Base-by-base conservation (phyloP, 179 eudicot species). In the Nepenthes alata region DNA sequence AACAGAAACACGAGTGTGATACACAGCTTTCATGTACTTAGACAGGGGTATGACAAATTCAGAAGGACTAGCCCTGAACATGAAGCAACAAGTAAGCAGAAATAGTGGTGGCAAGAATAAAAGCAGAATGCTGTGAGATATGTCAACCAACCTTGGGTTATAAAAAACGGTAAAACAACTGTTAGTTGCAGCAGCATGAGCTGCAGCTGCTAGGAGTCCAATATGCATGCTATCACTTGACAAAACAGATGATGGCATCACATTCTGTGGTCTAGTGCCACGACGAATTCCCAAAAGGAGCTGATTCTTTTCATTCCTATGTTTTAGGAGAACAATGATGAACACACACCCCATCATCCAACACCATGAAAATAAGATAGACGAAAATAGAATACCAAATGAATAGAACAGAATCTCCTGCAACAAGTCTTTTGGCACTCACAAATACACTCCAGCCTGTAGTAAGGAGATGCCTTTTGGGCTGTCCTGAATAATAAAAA, bases 391-490 rank as follows among this genome's bases (percentile, higher is more conserved):
- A 12, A 16, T 78, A 94, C 99, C 99, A 94, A 69, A 94, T 90
- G 69, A 94, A 94, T 53, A 94, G 83, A 77, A 94, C 96, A 41
- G 99, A 94, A 87, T 94, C 99, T 48, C 99, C 99, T 58, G 99
- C 99, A 63, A 94, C 83, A 71, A 94, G 99, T 72, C 97, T 79
- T 72, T 94, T 94, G 65, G 99, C 95, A 81, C 99, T 94, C 72
- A 94, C 99, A 83, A 94, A 94, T 35, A 94, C 96, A 72, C 99
- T 94, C 99, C 99, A 94, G 51, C 99, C 99, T 59, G 99, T 94
- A 50, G 99, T 94, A 55, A 94, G 91, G 66, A 94, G 85, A 77
- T 94, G 99, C 51, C 99, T 81, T 77, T 94, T 94, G 47, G 99
- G 99, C 85, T 94, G 99, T 67, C 99, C 99, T 94, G 94, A 76